phyloP scores from a whole-genome alignment of 2,329 filamentous ascomycete genomes.

The Pyrenochaeta sp. region DNA sequence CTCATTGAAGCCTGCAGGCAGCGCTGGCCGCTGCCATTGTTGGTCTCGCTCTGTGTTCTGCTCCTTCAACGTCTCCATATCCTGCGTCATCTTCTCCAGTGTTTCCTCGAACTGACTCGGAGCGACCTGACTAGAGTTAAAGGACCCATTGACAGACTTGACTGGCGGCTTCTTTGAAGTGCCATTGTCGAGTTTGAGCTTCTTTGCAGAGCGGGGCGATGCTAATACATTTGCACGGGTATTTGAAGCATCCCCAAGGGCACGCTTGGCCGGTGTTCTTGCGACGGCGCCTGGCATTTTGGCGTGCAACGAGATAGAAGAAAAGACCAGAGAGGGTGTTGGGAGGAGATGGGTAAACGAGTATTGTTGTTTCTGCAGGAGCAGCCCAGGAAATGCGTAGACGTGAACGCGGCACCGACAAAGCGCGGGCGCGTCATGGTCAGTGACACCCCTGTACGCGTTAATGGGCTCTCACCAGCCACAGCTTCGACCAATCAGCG shows the following conservation, averaged over 20 bases:
- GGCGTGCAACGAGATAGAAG: slow-evolving; percentile 1
- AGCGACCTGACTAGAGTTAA: slow-evolving; percentile 72
- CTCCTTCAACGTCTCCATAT: slow-evolving; percentile 84
- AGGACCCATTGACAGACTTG: slow-evolving; percentile 66
- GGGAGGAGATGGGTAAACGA: slow-evolving; percentile 1
- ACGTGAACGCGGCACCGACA: slow-evolving; percentile 32
- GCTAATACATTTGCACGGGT: slow-evolving; percentile 54
- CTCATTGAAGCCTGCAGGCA: slow-evolving; percentile 66
- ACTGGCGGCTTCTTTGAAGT: slow-evolving; percentile 68
- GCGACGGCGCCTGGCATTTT: slow-evolving; percentile 44
- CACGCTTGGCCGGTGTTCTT: slow-evolving; percentile 54
- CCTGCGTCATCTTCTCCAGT: slow-evolving; percentile 93
- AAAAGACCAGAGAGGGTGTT: slow-evolving; percentile 4
- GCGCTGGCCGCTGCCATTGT: slow-evolving; percentile 76
- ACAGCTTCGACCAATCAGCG: too few species aligned
- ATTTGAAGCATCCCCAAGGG: slow-evolving; percentile 55
- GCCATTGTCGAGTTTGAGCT: slow-evolving; percentile 76
- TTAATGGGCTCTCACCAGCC: slow-evolving; percentile 24
- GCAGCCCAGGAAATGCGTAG: slow-evolving; percentile 24
- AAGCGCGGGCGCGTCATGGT: slow-evolving; percentile 41
- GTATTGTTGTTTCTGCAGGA: slow-evolving; percentile 25
- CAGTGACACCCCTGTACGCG: slow-evolving; percentile 32
- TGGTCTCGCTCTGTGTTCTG: slow-evolving; percentile 93
- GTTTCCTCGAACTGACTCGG: slow-evolving; percentile 97
- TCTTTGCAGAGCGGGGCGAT: slow-evolving; percentile 70